Percentiles rank a stretch among this genome's conserved stretches.
Evolutionary conservation across 2,329 filamentous ascomycete species (phyloP).

Genomic region (Colletotrichum simmondsii): DNA sequence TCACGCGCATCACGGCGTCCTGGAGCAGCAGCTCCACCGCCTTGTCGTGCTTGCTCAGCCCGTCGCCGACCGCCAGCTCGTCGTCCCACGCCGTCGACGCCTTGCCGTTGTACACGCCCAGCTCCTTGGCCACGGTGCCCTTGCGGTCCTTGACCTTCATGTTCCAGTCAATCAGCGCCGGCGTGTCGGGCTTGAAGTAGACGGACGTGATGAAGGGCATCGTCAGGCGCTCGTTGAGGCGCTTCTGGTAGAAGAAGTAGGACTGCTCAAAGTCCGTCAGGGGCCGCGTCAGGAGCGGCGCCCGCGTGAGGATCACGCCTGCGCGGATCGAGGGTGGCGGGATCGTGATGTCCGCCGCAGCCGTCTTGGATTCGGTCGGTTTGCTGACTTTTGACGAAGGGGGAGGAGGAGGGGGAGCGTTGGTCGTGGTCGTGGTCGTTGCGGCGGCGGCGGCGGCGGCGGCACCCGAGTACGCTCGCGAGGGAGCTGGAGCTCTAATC

Average conservation of each 20-base stretch:
- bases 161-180: constrained; percentile 88
- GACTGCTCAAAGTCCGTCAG: constrained; percentile 90
- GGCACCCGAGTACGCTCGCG: constrained; percentile 48
- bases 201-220: constrained; percentile 90
- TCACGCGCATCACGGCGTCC: constrained; percentile 76
- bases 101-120: constrained; percentile 83
- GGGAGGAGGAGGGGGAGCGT: constrained; percentile 34
- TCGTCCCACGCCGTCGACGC: constrained; percentile 86
- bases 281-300: constrained; percentile 86
- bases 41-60: constrained; percentile 71
- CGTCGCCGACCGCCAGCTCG: constrained; percentile 82
- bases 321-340: constrained; percentile 62
- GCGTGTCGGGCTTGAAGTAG: constrained; percentile 93
- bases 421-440: constrained; percentile 27
- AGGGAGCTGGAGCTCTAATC: constrained; percentile 40
- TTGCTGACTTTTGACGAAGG: constrained; percentile 41
- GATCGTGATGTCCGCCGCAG: constrained; percentile 6
- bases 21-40: constrained; percentile 76
- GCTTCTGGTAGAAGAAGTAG: constrained; percentile 97
- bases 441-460: constrained; percentile 39
- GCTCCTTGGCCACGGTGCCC: constrained; percentile 81
- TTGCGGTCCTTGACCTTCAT: constrained; percentile 81
- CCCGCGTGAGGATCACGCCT: constrained; percentile 86
- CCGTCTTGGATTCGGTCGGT: constrained; percentile 38
- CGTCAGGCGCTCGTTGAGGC: constrained; percentile 90